Base-by-base conservation (phyloP, 225 moss, liverwort and hornwort genomes). In the Climacium dendroides region DNA sequence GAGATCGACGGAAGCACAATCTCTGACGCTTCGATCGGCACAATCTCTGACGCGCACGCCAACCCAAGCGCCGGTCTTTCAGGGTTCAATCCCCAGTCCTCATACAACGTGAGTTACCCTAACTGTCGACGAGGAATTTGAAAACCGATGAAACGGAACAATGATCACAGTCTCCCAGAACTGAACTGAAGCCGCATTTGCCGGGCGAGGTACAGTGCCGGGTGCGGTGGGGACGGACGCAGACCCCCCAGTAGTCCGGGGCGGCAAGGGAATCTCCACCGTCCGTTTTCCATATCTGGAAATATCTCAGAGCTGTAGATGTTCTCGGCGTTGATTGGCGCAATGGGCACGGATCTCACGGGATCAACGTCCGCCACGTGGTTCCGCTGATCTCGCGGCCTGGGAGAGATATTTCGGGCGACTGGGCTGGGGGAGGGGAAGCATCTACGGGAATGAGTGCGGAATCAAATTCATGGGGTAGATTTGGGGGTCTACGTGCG, bases 391-490 rank as follows among this genome's bases (percentile, higher is more conserved):
- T 65, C 35, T 39, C 41, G 48, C 37, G 4, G 6, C 19, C 7
- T 0, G 15, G 2, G 22, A 8, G 6, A 67, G 70, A 53, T 82
- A 82, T 86, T 61, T 89, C 18, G 4, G 28, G 23, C 22, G 13
- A 30, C 22, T 60, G 14, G 9, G 43, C 41, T n/a, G n/a, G n/a
- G n/a, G n/a, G n/a, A n/a, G n/a, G n/a, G n/a, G 9, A 14, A 1
- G 30, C 32, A 61, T 30, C 28, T 30, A 45, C 4, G 55, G 55
- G 10, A 35, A 3, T 52, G 23, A 0, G 2, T 7, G 3, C 2
- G 8, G 26, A 34, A 60, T 54, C 83, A 8, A 19, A 23, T 1
- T 3, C 1, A 4, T 0, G 0, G 7, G 7, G 15, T 83, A 83
- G 83, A 83, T 39, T 73, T 45, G 0, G 8, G 8, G 8, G 4